A percentile compares a stretch with the other conserved stretches of the same genome.
phyloP scores from a whole-genome alignment of 2,329 filamentous ascomycete genomes.

The Alternaria angustiovoidea region DNA sequence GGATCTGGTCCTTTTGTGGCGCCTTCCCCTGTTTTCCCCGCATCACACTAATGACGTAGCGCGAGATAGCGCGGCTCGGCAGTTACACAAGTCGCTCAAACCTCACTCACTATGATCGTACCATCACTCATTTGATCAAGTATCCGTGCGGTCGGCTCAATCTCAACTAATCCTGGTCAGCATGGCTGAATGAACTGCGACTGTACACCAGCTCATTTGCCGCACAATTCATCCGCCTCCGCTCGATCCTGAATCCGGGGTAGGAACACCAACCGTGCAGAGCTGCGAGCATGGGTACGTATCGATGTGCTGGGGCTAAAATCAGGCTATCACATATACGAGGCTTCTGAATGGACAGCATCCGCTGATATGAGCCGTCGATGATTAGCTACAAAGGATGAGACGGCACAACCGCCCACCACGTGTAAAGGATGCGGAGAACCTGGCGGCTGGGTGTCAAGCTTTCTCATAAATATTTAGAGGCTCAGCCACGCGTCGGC shows the following conservation, averaged over 20 bases:
- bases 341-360: not conserved
- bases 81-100: constrained; percentile 12
- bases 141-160: not conserved
- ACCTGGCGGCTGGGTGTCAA: not conserved
- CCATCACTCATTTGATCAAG: constrained; percentile 1
- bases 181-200: not conserved
- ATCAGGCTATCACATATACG: not conserved
- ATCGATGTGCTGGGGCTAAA: not conserved
- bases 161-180: not conserved
- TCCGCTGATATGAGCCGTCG: not conserved
- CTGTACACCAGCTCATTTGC: constrained; percentile 3
- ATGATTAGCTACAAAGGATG: not conserved
- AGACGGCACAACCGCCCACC: not conserved
- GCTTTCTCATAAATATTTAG: not conserved
- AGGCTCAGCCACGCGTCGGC: not conserved
- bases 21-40: constrained; percentile 15
- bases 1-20: not conserved
- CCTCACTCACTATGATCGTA: not conserved
- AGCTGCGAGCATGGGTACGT: not conserved
- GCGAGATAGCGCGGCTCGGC: constrained; percentile 14
- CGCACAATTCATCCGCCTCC: constrained; percentile 3
- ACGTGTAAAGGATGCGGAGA: not conserved
- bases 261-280: not conserved
- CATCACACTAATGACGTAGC: constrained; percentile 14
- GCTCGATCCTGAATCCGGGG: not conserved